phyloP scores from a whole-genome alignment of 768 basidiomycete species.

The Naganishia kalamii region DNA sequence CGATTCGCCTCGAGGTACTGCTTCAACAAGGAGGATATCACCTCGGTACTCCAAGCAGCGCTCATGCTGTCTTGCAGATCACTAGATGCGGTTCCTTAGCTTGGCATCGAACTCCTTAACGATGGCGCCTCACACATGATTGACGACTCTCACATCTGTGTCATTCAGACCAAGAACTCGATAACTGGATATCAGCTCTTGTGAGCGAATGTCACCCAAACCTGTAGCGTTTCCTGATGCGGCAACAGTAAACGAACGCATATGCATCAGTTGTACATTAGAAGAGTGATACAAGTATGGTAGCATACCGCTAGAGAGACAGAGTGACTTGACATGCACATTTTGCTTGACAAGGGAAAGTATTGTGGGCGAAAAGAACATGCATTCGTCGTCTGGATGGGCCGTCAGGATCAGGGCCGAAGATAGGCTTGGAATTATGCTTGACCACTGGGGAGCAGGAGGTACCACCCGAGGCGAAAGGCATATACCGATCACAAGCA shows the following conservation, averaged over 20 bases:
- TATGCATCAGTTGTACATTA: not conserved
- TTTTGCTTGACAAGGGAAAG: slow-evolving; percentile 51
- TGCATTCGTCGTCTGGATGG: slow-evolving; percentile 88
- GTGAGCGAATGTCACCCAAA: slow-evolving; percentile 56
- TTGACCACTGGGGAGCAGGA: not conserved
- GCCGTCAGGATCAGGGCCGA: slow-evolving; percentile 62
- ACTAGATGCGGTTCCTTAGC: slow-evolving; percentile 44
- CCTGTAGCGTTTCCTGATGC: slow-evolving; percentile 64
- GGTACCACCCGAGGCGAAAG: not conserved
- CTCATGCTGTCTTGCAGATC: slow-evolving; percentile 71
- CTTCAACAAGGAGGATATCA: slow-evolving; percentile 53
- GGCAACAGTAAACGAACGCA: not conserved
- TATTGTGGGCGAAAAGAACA: slow-evolving; percentile 88
- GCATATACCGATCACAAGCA: not conserved
- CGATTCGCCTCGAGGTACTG: slow-evolving; percentile 55
- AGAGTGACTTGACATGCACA: slow-evolving; percentile 57
- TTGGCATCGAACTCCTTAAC: not conserved
- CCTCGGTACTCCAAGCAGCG: slow-evolving; percentile 54
- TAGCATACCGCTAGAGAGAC: slow-evolving; percentile 59
- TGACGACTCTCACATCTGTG: slow-evolving; percentile 57
- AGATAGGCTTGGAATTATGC: not conserved
- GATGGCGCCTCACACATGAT: slow-evolving; percentile 60
- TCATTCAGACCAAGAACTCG: slow-evolving; percentile 60
- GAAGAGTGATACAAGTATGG: not conserved
- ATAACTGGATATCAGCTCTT: slow-evolving; percentile 61